Base-by-base conservation (phyloP, 2,329 filamentous ascomycete species). In the Plenodomus biglobosus region DNA sequence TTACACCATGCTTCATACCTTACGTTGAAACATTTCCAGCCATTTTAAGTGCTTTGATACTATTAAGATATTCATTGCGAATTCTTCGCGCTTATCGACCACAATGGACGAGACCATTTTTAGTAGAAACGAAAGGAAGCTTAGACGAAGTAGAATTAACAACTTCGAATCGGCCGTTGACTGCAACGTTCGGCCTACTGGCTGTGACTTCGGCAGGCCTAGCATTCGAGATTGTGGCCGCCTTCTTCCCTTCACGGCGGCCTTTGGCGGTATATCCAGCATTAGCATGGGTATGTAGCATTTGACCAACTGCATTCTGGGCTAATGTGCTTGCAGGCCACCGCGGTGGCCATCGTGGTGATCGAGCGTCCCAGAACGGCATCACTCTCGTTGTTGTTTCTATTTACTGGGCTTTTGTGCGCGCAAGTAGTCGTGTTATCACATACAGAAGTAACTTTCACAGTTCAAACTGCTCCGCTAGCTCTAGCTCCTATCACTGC, bases 31-130 rank as follows among this genome's bases (percentile, higher is more conserved):
- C 61, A 11, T 40, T 75, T 17, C 75, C 75, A 35, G 67, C 68
- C 8, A 44, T 71, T 4, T 38, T 75, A 15, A 71, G 65, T 35
- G 66, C 58, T 20, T 30, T 73, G 16, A 53, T 76, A n/a, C 52
- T 76, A 2, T 40, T 75, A n/a, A 55, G 55, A 7, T 71, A 75
- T 49, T 55, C 64, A 4, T 32, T 75, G 3, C 53, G 63, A 21
- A 42, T 72, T 3, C 50, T 72, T 2, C 50, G 61, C n/a, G 45
- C 53, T 4, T 69, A 67, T 59, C 68, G 72, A 36, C 77, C 81
- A 27, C 65, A 58, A 68, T 84, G 82, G 81, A 75, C 73, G 17
- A 71, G 61, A 40, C 72, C 78, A 3, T 84, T 85, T 50, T 66
- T 84, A 10, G 48, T 52, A 38, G 68, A 72, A 52, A 45, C 53